phyloP scores from a whole-genome alignment of 2,329 filamentous ascomycete species.

The Monilinia polystroma region DNA sequence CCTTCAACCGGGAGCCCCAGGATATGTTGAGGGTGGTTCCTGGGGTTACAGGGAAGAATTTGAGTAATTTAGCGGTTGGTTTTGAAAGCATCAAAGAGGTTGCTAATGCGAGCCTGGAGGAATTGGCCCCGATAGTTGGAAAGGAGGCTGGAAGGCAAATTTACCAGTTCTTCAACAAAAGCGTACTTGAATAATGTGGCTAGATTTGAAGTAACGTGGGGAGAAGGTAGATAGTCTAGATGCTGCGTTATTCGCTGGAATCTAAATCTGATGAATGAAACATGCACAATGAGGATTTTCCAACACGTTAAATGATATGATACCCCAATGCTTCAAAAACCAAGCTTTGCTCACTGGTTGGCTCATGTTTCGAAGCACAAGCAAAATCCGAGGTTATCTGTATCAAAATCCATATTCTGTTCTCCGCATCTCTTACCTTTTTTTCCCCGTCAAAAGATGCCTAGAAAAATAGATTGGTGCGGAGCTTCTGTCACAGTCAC shows the following conservation, averaged over 20 bases:
- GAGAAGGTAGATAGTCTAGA: background rate
- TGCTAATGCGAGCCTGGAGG: slow-evolving; percentile 77
- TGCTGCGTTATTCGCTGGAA: no score
- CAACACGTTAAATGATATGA: background rate
- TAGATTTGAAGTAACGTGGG: background rate
- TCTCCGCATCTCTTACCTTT: background rate
- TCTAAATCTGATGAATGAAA: no score
- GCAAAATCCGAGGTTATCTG: background rate
- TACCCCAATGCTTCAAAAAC: background rate
- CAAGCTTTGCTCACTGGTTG: background rate
- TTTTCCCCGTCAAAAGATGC: background rate
- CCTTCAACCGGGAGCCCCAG: slow-evolving; percentile 80
- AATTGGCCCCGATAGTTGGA: slow-evolving; percentile 73
- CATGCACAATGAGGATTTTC: no score
- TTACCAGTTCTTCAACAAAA: slow-evolving; percentile 71
- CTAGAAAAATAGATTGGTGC: background rate
- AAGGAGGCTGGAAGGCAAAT: slow-evolving; percentile 75
- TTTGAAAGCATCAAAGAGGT: slow-evolving; percentile 77
- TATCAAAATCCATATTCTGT: background rate
- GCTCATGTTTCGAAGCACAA: background rate
- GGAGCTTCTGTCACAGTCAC: background rate
- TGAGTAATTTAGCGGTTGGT: slow-evolving; percentile 69
- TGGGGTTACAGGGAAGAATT: slow-evolving; percentile 76
- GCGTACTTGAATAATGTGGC: slow-evolving; percentile 33
- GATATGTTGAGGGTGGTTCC: slow-evolving; percentile 88